phyloP scores from a whole-genome alignment of 352 stramenopile species.

The Phytopythium aichiense region DNA sequence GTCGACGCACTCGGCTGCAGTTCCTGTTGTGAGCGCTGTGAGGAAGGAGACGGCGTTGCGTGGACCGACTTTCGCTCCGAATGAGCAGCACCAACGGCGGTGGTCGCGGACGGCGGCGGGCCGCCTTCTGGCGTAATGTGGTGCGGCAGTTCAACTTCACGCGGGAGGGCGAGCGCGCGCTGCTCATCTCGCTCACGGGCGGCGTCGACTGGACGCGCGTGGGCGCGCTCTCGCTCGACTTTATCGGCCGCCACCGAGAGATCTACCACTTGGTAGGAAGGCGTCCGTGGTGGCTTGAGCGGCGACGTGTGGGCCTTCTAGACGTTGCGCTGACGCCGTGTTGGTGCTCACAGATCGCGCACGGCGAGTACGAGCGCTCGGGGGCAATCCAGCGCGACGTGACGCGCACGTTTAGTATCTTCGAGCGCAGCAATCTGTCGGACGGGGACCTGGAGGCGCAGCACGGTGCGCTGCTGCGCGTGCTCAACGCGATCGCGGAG shows the following conservation, averaged over 20 bases:
- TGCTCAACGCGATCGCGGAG: constrained; percentile 77
- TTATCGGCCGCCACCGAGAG: constrained; percentile 69
- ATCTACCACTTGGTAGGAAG: constrained; percentile 69
- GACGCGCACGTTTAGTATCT: constrained; percentile 85
- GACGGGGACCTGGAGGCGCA: constrained; percentile 41
- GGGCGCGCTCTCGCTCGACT: constrained; percentile 35
- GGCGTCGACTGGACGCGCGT: constrained; percentile 68
- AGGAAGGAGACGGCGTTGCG: no score
- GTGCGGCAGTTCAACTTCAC: constrained; percentile 81
- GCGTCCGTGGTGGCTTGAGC: background rate
- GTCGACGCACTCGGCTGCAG: background rate
- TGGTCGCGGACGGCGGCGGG: constrained; percentile 10
- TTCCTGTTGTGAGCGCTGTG: background rate
- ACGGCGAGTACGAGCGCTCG: constrained; percentile 62
- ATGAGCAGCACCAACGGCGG: background rate
- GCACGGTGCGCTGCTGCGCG: constrained; percentile 66
- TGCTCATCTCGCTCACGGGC: constrained; percentile 60
- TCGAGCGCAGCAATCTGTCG: constrained; percentile 42
- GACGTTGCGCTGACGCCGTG: background rate
- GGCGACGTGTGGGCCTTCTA: background rate
- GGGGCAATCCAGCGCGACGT: constrained; percentile 75
- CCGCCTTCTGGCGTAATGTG: constrained; percentile 71
- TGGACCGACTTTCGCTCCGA: background rate
- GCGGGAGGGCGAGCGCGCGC: constrained; percentile 49
- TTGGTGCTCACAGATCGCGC: constrained; percentile 32